These are phyloP conservation scores for Nitzschia sp. DNA, from an alignment of 108 stramenopile genomes.

Conservation along the genomic window DNA sequence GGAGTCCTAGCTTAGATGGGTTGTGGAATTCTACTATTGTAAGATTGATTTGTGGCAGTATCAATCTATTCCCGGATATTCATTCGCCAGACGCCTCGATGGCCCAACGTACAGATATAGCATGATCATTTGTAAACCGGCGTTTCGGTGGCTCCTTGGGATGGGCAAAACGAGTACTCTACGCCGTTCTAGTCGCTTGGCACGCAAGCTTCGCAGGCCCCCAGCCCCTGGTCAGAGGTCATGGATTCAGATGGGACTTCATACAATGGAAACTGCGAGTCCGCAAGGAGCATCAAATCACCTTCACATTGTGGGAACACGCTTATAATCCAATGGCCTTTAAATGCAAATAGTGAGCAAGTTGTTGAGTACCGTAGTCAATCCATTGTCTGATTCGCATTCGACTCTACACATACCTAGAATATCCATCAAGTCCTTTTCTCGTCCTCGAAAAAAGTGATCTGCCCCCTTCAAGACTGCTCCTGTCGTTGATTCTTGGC, in stretches of 20 bases:
- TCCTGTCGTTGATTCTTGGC: conserved; percentile 34
- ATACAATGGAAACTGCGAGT: conserved; percentile 13
- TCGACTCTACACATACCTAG: conserved; percentile 48
- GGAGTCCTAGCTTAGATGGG: too few relatives aligned
- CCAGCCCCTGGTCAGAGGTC: conserved; percentile 1
- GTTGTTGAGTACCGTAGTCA: background rate
- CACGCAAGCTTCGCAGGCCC: conserved; percentile 3
- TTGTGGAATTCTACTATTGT: too few relatives aligned
- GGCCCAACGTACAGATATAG: too few relatives aligned
- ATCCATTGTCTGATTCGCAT: background rate
- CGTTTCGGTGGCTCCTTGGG: too few relatives aligned
- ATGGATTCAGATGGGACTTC: conserved; percentile 12
- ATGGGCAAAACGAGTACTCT: too few relatives aligned
- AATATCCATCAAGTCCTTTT: conserved; percentile 57
- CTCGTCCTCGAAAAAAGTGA: conserved; percentile 58
- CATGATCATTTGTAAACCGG: too few relatives aligned
- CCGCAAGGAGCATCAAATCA: conserved; percentile 17
- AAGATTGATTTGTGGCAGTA: too few relatives aligned
- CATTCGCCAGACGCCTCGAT: too few relatives aligned
- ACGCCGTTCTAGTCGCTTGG: too few relatives aligned
- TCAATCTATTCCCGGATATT: too few relatives aligned
- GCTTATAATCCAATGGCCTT: conserved; percentile 38
- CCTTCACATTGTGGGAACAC: conserved; percentile 33
- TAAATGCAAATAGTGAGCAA: background rate
- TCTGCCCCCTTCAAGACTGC: conserved; percentile 48